phyloP scores from a whole-genome alignment of 306 rosid genomes.

The Castanospermum australe region DNA sequence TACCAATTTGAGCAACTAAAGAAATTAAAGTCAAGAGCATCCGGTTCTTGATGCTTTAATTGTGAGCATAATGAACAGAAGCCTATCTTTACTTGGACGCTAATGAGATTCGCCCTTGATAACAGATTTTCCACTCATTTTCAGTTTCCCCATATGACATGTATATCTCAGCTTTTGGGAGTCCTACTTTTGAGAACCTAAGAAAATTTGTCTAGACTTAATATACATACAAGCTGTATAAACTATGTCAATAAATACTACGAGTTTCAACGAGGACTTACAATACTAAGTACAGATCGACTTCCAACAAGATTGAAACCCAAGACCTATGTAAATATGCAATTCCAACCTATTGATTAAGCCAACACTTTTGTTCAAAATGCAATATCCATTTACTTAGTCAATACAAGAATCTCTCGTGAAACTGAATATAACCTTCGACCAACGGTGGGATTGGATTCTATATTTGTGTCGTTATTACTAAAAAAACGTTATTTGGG shows the following conservation, averaged over 20 bases:
- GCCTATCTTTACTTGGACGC: slow-evolving; percentile 20
- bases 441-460: not conserved
- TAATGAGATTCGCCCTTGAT: slow-evolving; percentile 14
- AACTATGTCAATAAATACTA: no score
- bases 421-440: no score
- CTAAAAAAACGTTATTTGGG: not conserved
- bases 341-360: no score
- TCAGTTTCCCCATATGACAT: not conserved
- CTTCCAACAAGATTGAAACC: no score
- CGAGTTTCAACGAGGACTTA: no score
- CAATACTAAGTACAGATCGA: no score
- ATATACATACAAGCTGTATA: no score
- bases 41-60: slow-evolving; percentile 31
- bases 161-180: not conserved
- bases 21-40: slow-evolving; percentile 25
- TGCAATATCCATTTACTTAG: no score
- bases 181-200: not conserved
- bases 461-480: not conserved
- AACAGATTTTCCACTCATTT: slow-evolving; percentile 20
- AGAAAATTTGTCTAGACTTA: no score
- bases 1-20: not conserved
- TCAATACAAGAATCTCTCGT: no score
- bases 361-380: no score
- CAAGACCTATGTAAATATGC: no score
- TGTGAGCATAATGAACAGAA: slow-evolving; percentile 22